These are phyloP conservation scores for Fusarium poae DNA, from an alignment of 2,329 filamentous ascomycete genomes.

Conservation along the genomic window DNA sequence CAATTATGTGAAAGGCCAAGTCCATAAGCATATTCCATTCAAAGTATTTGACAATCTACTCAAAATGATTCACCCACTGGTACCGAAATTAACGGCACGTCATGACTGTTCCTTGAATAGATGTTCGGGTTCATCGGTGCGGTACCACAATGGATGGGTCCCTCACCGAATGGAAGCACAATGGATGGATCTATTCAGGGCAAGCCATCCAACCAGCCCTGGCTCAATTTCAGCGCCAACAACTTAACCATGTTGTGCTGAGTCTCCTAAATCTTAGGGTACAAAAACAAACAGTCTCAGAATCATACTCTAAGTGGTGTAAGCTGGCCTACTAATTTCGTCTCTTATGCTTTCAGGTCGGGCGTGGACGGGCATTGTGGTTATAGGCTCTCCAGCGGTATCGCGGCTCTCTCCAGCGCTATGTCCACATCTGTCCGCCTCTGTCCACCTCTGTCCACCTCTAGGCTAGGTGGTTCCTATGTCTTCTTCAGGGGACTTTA, in stretches of 20 bases:
- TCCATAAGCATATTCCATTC: constrained; percentile 11
- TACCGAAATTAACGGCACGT: constrained; percentile 28
- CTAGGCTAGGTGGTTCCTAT: constrained; percentile 22
- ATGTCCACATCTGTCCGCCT: no score
- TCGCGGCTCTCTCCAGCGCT: constrained; percentile 9
- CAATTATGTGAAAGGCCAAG: neutral
- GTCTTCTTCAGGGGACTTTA: constrained; percentile 21
- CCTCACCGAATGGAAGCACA: constrained; percentile 15
- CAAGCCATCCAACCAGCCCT: constrained; percentile 41
- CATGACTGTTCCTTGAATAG: constrained; percentile 27
- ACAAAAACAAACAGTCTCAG: no score
- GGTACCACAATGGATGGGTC: constrained; percentile 38
- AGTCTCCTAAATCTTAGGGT: neutral
- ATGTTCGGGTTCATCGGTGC: constrained; percentile 34
- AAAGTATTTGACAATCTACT: constrained; percentile 11
- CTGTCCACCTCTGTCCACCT: no score
- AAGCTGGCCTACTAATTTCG: no score
- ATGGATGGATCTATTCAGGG: constrained; percentile 37
- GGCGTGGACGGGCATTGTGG: constrained; percentile 3
- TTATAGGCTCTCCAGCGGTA: constrained; percentile 25
- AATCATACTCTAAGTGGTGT: no score
- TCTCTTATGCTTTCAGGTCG: neutral
- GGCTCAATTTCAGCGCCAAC: constrained; percentile 34
- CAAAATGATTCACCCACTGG: constrained; percentile 6
- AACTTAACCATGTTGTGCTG: constrained; percentile 16